Evolutionary conservation across 2,329 filamentous ascomycete genomes (phyloP), one percentile per base, ranked within the genome.

Genomic region (Gaeumannomyces tritici): DNA sequence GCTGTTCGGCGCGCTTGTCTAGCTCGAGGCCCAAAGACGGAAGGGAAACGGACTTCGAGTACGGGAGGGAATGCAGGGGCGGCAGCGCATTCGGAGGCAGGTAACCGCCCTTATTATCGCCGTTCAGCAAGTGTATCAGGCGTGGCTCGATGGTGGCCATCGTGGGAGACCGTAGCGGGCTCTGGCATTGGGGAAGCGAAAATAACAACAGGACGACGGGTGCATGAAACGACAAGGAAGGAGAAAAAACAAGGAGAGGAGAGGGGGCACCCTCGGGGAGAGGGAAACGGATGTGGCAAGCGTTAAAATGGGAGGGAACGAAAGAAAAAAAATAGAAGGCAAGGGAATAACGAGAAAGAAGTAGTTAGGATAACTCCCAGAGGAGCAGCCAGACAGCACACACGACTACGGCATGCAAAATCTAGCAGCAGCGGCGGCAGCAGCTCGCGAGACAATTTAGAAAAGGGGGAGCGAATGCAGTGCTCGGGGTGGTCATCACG

Each of bases 141-240:
- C 84, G 83, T 70, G 85, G 85, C 79, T 88, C 85, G 75, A 87
- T 87, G 70, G 83, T 87, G 67, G 83, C 83, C 83, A 85, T 85
- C 74, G 73, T 83, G 78, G 67, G 70, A 67, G 66, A 69, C 67
- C 68, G 70, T 70, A 65, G 66, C 66, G 64, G 65, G 65, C 67
- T 66, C 69, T 70, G 69, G 73, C 76, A 80, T 79, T 74, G 72
- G 74, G 70, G 66, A 66, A 47, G 42, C 27, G 33, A 28, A 33
- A 68, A 24, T 4, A 51, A 24, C 6, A 24, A 8, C 21, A 24
- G 21, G 21, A 61, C 31, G 24, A 57, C 26, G 24, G 31, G 60
- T 26, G 55, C 54, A 57, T 61, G 33, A 33, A 61, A 61, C 60
- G 28, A 64, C 64, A 61, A 62, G 62, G 62, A 65, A 64, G 61